Evolutionary conservation across 2,329 filamentous ascomycete species (phyloP).

Genomic region (Venturia effusa): DNA sequence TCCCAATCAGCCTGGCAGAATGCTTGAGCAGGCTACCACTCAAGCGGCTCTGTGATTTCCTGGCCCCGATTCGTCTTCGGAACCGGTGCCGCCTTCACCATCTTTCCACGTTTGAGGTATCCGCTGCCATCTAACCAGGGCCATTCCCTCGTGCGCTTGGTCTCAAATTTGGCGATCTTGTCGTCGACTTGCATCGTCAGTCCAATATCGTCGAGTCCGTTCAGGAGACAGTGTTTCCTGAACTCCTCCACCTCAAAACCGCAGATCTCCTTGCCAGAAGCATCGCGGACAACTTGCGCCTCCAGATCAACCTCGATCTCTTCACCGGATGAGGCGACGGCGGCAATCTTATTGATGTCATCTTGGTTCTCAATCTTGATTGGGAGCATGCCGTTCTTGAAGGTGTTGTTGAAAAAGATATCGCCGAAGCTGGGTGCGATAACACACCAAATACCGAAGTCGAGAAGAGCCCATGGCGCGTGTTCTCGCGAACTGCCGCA

Average conservation of each 20-base stretch:
- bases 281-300: conserved; percentile 71
- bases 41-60: conserved; percentile 71
- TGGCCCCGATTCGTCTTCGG: conserved; percentile 85
- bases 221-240: conserved; percentile 84
- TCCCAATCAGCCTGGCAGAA: neutral
- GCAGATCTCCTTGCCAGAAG: conserved; percentile 61
- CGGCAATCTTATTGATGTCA: conserved; percentile 58
- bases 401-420: conserved; percentile 99
- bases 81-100: conserved; percentile 56
- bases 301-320: conserved; percentile 86
- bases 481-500: conserved; percentile 90
- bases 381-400: conserved; percentile 99
- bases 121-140: conserved; percentile 86
- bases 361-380: conserved; percentile 60
- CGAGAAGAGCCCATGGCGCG: conserved; percentile 90
- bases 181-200: conserved; percentile 86
- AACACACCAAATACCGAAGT: conserved; percentile 90
- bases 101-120: conserved; percentile 54
- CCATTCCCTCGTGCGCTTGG: conserved; percentile 61
- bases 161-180: conserved; percentile 78
- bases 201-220: conserved; percentile 92
- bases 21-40: conserved; percentile 58
- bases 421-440: conserved; percentile 82
- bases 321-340: conserved; percentile 64
- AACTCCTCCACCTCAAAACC: conserved; percentile 85